phyloP scores from a whole-genome alignment of 163 green algal genomes.

The Smithsoniella earleae region DNA sequence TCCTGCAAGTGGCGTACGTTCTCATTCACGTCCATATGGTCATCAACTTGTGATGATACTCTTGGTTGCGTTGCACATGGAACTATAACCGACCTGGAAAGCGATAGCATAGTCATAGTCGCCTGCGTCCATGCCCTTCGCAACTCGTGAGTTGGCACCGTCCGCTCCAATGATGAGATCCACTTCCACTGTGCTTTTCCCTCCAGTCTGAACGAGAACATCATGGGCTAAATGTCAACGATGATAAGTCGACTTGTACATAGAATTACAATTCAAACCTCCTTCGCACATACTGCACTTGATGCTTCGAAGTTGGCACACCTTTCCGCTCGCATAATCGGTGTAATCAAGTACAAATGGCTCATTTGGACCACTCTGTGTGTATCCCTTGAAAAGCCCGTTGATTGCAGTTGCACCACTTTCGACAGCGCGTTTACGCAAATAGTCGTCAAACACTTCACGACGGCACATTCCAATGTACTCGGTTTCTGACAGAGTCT shows the following conservation, averaged over 20 bases:
- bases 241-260: background rate
- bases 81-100: too few species aligned
- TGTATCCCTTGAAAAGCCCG: constrained; percentile 58
- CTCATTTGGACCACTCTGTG: background rate
- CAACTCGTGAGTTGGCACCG: constrained; percentile 90
- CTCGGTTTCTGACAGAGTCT: constrained; percentile 91
- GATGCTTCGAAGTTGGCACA: background rate
- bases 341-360: background rate
- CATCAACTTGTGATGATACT: too few species aligned
- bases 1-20: constrained; percentile 40
- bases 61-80: too few species aligned
- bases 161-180: constrained; percentile 93
- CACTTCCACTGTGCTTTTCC: constrained; percentile 54
- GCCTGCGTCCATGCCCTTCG: constrained; percentile 91
- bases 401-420: constrained; percentile 79
- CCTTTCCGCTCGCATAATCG: background rate
- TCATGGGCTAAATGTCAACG: background rate
- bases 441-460: constrained; percentile 89
- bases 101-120: constrained; percentile 99
- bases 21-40: too few species aligned
- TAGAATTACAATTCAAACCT: background rate
- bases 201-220: background rate
- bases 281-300: background rate
- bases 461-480: constrained; percentile 97
- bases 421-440: constrained; percentile 79